A percentile compares a stretch with the other conserved stretches of the same genome.
These are phyloP conservation scores for Heterobasidion parviporum DNA, from an alignment of 1,284 basidiomycete species.

Conservation along the genomic window DNA sequence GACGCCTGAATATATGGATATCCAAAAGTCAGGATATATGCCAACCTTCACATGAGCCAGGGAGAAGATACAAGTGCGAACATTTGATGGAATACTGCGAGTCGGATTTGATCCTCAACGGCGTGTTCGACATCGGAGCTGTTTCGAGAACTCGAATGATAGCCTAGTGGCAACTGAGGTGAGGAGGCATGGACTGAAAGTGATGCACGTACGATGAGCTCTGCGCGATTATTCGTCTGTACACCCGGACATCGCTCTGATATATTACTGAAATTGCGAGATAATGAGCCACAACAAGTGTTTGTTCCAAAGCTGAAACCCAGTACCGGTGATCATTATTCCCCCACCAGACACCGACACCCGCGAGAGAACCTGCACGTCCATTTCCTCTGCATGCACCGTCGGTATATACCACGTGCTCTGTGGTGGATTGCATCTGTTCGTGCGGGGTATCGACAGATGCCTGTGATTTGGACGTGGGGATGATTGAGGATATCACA, in stretches of 20 bases:
- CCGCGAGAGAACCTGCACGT: constrained; percentile 45
- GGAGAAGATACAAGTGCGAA: constrained; percentile 16
- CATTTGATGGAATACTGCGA: constrained; percentile 71
- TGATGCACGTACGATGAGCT: constrained; percentile 57
- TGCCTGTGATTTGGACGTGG: neutral
- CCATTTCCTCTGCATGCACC: constrained; percentile 80
- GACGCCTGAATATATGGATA: constrained; percentile 38
- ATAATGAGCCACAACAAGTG: constrained; percentile 1
- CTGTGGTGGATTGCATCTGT: neutral
- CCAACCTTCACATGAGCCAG: too few relatives aligned
- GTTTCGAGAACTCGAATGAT: constrained; percentile 68
- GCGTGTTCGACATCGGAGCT: constrained; percentile 40
- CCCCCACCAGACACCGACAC: constrained; percentile 76
- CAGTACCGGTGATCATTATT: constrained; percentile 47
- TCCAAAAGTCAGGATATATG: neutral
- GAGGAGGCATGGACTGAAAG: neutral
- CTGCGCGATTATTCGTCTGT: constrained; percentile 86
- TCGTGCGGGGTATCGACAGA: neutral
- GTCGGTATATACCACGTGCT: constrained; percentile 63
- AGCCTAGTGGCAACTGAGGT: constrained; percentile 36
- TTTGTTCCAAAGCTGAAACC: neutral
- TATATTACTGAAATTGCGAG: constrained; percentile 45
- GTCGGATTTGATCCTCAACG: constrained; percentile 67
- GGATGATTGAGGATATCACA: neutral
- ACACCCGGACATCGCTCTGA: constrained; percentile 72